Base-by-base conservation (phyloP, 73 alveolate species). In the Paramecium sonneborni region DNA sequence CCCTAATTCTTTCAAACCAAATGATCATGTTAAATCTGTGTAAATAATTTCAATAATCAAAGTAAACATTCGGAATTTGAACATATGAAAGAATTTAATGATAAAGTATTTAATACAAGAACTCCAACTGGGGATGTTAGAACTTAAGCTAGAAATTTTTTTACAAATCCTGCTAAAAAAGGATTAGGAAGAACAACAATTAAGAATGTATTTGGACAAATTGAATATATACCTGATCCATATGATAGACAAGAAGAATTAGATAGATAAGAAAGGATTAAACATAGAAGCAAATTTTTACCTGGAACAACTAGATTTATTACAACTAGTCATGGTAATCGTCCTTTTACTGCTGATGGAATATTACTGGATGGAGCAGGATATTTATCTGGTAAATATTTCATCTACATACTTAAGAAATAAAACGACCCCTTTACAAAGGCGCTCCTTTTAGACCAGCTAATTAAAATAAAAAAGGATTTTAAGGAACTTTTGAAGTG, bases 111-210 rank as follows among this genome's bases (percentile, higher is more conserved):
- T 57, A 57, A 57, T 21, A 57, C 76, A 57, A 21, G 76, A 24
- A 57, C 76, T 62, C 84, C 84, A 62, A 62, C 38, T 11, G 84
- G 84, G 6, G 46, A 62, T 62, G 46, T 62, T 30, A 62, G 46
- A 24, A 62, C 84, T 1, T 62, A 62, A 24, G 88, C 93, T 6
- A 14, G 85, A 24, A 86, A 86, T 38, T 86, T 86, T 15, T n/a
- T 58, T 15, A 62, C 93, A 0, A 86, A 86, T 62, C 93, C 93
- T 37, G 85, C 58, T 5, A 86, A 86, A 20, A 86, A 67, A 62
- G 88, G 93, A 18, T 67, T 86, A 39, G 93, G 93, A 23, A 86
- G 85, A 12, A 86, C 88, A n/a, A 86, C 88, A 2, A 76, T 39
- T 11, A 72, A 46, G 5, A 72, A 86, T 62, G 21, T 86, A 37